phyloP scores from a whole-genome alignment of 2,329 filamentous ascomycete genomes.

The Aureobasidium melanogenum region DNA sequence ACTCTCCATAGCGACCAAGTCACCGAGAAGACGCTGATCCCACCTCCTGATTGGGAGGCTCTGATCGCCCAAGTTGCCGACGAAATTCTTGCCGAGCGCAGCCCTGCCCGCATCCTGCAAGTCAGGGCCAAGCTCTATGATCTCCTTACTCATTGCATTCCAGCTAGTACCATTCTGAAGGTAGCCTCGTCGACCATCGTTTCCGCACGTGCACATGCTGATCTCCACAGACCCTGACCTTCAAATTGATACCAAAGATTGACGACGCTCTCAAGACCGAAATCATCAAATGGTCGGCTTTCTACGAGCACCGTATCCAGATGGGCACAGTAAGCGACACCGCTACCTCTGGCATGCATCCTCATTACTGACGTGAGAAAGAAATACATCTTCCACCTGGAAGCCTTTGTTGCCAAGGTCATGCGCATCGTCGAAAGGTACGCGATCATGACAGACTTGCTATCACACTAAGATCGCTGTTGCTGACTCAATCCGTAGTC shows the following conservation, averaged over 20 bases:
- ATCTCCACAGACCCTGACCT: constrained; percentile 61
- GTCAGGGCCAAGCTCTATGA: constrained; percentile 95
- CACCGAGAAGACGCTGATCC: constrained; percentile 77
- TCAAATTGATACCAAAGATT: constrained; percentile 79
- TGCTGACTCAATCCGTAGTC: not conserved
- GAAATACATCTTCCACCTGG: constrained; percentile 96
- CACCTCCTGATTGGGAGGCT: constrained; percentile 94
- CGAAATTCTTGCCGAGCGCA: constrained; percentile 87
- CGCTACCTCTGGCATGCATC: not conserved
- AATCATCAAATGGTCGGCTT: constrained; percentile 90
- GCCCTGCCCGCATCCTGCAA: constrained; percentile 77
- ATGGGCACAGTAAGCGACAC: constrained; percentile 54
- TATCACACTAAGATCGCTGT: not conserved
- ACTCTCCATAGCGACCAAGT: constrained; percentile 67
- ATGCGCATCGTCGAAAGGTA: constrained; percentile 94
- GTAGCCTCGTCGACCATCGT: constrained; percentile 23
- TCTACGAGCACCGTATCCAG: constrained; percentile 92
- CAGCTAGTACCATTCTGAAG: constrained; percentile 86
- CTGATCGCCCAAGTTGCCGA: constrained; percentile 82
- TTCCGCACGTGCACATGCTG: not conserved
- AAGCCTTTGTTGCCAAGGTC: constrained; percentile 97
- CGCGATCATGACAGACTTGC: constrained; percentile 17
- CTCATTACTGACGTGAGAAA: constrained; percentile 15
- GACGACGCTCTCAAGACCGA: constrained; percentile 87
- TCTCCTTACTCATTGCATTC: constrained; percentile 92